Evolutionary conservation across 345 rosid genomes (phyloP).

Genomic region (Eutrema yunnanense): DNA sequence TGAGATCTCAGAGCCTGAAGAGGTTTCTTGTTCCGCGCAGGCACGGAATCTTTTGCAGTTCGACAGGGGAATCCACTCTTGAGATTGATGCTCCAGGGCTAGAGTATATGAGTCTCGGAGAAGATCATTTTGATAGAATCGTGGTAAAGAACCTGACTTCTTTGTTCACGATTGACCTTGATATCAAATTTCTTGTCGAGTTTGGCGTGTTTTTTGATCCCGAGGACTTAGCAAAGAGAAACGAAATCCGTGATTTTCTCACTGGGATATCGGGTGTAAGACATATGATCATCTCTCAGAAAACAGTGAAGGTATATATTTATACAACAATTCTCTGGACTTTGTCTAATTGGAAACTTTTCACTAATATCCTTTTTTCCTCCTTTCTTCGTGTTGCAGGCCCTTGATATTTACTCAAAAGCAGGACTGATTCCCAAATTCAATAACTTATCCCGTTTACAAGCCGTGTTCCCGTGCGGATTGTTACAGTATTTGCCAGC

Average conservation of each 20-base stretch:
- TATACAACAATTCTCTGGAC: neutral
- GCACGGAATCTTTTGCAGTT: neutral
- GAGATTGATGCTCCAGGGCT: slow-evolving; percentile 14
- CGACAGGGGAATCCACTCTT: neutral
- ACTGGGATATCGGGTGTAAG: neutral
- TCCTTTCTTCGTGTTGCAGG: neutral
- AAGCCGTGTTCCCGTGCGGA: neutral
- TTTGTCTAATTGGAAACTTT: neutral
- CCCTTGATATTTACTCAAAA: neutral
- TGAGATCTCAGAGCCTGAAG: slow-evolving; percentile 7
- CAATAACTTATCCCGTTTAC: neutral
- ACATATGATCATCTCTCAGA: slow-evolving; percentile 10
- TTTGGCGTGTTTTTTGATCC: neutral
- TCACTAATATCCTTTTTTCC: neutral
- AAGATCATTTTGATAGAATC: neutral
- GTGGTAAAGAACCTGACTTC: slow-evolving; percentile 3
- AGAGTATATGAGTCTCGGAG: slow-evolving; percentile 1
- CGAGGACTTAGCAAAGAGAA: neutral
- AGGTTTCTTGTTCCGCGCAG: neutral
- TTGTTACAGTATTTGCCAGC: neutral
- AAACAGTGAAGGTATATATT: neutral
- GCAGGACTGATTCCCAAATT: slow-evolving; percentile 2
- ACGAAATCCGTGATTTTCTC: neutral
- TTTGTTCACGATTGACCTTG: neutral
- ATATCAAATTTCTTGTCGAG: neutral